Evolutionary conservation across 805 yeast species (phyloP).

Genomic region (Ogataea ganodermae): DNA sequence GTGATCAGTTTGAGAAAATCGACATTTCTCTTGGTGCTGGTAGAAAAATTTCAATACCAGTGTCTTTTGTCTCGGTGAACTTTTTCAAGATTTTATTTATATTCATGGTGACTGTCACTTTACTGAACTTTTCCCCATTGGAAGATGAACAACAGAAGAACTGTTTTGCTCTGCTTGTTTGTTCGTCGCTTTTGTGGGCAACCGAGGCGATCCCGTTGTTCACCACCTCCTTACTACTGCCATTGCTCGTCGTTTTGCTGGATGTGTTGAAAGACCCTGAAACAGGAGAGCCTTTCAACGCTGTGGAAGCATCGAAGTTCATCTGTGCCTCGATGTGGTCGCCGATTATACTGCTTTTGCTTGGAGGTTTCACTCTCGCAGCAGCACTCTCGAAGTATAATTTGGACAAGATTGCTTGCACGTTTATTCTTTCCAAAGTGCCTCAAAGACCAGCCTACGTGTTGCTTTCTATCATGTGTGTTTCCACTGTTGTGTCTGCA

Average conservation of each 20-base stretch:
- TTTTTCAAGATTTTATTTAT: slow-evolving; percentile 51
- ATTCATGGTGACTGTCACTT: slow-evolving; percentile 45
- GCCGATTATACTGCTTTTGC: slow-evolving; percentile 81
- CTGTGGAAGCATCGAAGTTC: slow-evolving; percentile 72
- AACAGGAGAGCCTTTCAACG: slow-evolving; percentile 52
- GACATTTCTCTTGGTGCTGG: slow-evolving; percentile 34
- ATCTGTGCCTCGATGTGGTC: slow-evolving; percentile 93
- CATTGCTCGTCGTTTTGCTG: slow-evolving; percentile 73
- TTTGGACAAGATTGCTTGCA: slow-evolving; percentile 82
- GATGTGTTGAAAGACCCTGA: slow-evolving; percentile 64
- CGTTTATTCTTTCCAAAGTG: slow-evolving; percentile 76
- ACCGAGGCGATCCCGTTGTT: slow-evolving; percentile 92
- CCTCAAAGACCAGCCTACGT: slow-evolving; percentile 84
- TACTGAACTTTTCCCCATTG: slow-evolving; percentile 59
- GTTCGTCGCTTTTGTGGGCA: slow-evolving; percentile 91
- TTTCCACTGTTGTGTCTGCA: slow-evolving; percentile 84
- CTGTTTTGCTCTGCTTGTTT: slow-evolving; percentile 80
- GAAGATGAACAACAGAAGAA: slow-evolving; percentile 64
- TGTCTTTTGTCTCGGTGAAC: slow-evolving; percentile 39
- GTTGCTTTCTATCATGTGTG: slow-evolving; percentile 78
- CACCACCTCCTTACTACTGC: slow-evolving; percentile 83
- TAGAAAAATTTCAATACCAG: slow-evolving; percentile 34
- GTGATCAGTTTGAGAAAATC: slow-evolving; percentile 21
- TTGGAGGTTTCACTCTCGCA: slow-evolving; percentile 95
- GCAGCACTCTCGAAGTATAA: slow-evolving; percentile 92